phyloP scores from a whole-genome alignment of 1,284 basidiomycete species.

The Rhizoctonia solani region DNA sequence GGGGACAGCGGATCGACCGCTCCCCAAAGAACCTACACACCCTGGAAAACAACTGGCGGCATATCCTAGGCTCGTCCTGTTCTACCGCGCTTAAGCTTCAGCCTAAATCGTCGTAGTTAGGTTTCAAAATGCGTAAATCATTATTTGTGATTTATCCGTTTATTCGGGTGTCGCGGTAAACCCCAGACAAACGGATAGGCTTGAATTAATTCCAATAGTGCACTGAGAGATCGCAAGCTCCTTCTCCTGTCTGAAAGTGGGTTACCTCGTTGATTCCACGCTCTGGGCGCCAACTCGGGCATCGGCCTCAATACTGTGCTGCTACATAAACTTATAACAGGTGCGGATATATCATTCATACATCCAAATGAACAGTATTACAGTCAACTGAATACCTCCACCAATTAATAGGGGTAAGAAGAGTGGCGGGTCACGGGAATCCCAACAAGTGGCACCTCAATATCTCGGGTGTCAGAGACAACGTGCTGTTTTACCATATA shows the following conservation, averaged over 20 bases:
- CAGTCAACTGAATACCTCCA: not conserved
- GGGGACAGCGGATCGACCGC: too few relatives aligned
- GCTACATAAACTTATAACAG: too few relatives aligned
- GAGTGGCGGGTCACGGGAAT: too few relatives aligned
- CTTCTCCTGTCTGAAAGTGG: not conserved
- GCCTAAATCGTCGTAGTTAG: too few relatives aligned
- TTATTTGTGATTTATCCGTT: not conserved
- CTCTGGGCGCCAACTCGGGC: not conserved
- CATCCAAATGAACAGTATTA: not conserved
- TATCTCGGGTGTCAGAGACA: not conserved
- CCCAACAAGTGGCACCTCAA: not conserved
- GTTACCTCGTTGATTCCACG: not conserved
- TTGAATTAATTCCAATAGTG: not conserved
- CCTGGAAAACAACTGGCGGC: too few relatives aligned
- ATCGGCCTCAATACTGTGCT: too few relatives aligned
- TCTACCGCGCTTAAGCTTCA: too few relatives aligned
- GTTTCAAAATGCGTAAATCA: too few relatives aligned
- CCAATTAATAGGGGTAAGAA: not conserved
- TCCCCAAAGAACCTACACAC: too few relatives aligned
- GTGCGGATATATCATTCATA: too few relatives aligned
- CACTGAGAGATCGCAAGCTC: not conserved
- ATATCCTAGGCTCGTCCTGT: too few relatives aligned
- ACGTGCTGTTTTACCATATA: constrained; percentile 9
- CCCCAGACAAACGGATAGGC: not conserved
- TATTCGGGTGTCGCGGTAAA: not conserved